Conservation (phyloP, 2,329 filamentous ascomycete genomes). For the Rhytidhysteron rufulum region DNA sequence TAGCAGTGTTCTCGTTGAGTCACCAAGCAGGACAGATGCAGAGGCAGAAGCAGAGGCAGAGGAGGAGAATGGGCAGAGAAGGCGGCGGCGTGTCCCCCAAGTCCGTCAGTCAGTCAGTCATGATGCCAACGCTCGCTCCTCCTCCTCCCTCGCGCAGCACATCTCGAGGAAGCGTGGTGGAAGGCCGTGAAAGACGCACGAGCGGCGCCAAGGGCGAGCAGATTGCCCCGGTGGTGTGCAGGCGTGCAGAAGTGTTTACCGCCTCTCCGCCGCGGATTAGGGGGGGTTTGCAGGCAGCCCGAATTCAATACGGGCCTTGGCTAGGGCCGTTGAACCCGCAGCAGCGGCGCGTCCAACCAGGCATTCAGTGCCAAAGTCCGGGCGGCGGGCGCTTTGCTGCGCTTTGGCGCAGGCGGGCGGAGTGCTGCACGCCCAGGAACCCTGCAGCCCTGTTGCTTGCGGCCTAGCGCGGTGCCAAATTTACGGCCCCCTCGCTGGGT, state of each 20-base stretch:
- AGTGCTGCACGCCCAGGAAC: background rate
- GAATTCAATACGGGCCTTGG: slow-evolving; percentile 1
- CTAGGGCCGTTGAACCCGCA: slow-evolving; percentile 13
- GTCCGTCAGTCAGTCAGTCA: too few relatives aligned
- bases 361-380: slow-evolving; percentile 5
- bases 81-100: too few relatives aligned
- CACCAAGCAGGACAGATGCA: too few relatives aligned
- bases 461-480: slow-evolving; percentile 19
- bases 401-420: slow-evolving; percentile 1
- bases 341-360: slow-evolving; percentile 8
- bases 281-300: slow-evolving; percentile 3
- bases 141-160: too few relatives aligned
- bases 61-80: slow-evolving; percentile 1
- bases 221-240: background rate
- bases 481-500: slow-evolving; percentile 16
- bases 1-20: too few relatives aligned
- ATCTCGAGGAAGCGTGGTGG: too few relatives aligned
- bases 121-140: too few relatives aligned
- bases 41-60: too few relatives aligned
- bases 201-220: background rate
- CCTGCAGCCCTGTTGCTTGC: slow-evolving; percentile 21
- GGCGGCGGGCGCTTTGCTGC: slow-evolving; percentile 2
- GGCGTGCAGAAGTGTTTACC: slow-evolving; percentile 13
- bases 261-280: slow-evolving; percentile 6
- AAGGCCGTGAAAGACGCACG: background rate